These are phyloP conservation scores for Euclidium syriacum DNA, from an alignment of 345 rosid genomes.

Conservation along the genomic window DNA sequence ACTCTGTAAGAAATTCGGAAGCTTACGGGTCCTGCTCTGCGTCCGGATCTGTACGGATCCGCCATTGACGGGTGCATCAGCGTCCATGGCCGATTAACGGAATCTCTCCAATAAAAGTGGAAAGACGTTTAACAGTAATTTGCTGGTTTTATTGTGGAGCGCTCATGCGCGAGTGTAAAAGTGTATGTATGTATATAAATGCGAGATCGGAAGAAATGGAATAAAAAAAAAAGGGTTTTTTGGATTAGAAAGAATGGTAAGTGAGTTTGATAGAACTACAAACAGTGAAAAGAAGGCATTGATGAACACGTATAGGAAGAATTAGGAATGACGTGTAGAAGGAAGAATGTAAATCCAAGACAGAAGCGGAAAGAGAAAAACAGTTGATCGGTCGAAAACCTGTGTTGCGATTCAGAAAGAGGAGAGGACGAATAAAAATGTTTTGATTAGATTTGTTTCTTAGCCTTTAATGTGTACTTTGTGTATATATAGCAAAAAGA, in stretches of 20 bases:
- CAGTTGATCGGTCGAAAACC: constrained; percentile 5
- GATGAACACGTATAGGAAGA: constrained; percentile 20
- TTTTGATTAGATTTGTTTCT: neutral
- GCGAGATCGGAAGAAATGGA: neutral
- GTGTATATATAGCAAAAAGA: neutral
- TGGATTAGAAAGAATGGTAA: neutral
- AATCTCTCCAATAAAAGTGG: neutral
- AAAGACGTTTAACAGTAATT: neutral
- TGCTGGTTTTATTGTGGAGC: too few relatives aligned
- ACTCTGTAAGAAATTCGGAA: constrained; percentile 85
- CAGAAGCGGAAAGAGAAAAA: neutral
- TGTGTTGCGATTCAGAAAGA: neutral
- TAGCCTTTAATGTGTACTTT: neutral
- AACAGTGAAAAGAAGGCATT: constrained; percentile 20
- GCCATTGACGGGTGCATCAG: constrained; percentile 22
- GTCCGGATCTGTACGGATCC: constrained; percentile 68
- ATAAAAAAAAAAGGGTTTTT: neutral
- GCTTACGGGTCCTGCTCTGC: constrained; percentile 30
- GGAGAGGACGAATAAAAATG: neutral
- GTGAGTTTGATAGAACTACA: constrained; percentile 11
- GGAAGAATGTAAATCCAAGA: too few relatives aligned
- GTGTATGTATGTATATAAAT: neutral
- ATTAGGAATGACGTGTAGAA: neutral
- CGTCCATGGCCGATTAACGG: constrained; percentile 32
- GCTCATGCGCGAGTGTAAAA: neutral